A percentile compares a stretch with the other conserved stretches of the same genome.
Conservation (phyloP, 148 eudicot species). For the Chenopodium suecicum region DNA sequence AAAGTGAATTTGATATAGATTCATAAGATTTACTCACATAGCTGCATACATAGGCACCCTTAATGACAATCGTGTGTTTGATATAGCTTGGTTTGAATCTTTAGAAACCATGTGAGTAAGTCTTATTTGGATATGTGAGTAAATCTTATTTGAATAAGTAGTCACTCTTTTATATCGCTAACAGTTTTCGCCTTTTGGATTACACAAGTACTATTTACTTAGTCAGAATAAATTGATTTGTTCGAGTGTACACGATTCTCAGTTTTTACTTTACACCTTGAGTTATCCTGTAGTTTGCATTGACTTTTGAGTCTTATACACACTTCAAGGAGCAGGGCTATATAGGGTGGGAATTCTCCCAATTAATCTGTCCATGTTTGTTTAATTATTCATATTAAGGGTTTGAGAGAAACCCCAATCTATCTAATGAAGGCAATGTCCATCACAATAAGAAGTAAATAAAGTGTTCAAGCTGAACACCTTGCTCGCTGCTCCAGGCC, state of each 20-base stretch:
- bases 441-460: neutral
- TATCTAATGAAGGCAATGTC: neutral
- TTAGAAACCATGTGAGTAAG: no score
- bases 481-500: neutral
- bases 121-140: no score
- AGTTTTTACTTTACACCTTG: neutral
- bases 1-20: no score
- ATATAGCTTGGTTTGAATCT: no score
- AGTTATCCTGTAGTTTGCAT: neutral
- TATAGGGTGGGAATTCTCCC: neutral
- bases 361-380: neutral
- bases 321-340: no score
- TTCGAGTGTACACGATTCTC: neutral
- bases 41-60: no score
- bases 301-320: no score
- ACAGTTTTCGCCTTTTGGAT: neutral
- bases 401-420: neutral
- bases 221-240: neutral
- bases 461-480: neutral
- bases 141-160: no score
- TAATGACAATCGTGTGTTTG: no score
- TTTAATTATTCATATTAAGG: neutral
- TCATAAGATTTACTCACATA: no score
- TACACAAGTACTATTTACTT: neutral
- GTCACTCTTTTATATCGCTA: no score